Base-by-base conservation (phyloP, 116 monocot genomes). In the Iris pallida region DNA sequence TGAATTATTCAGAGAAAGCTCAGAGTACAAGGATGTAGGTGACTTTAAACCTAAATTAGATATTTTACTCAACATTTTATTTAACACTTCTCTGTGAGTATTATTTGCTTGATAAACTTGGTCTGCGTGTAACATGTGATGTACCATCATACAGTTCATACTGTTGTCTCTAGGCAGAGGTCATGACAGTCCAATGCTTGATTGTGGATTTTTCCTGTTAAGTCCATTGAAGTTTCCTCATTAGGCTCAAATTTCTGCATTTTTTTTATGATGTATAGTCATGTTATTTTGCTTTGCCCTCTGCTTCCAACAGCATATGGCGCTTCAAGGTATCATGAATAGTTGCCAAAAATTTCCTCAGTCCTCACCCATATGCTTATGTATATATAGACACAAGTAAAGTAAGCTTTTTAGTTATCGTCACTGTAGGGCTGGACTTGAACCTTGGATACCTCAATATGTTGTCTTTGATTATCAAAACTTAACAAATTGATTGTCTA, bases 1-100 rank as follows among this genome's bases (percentile, higher is more conserved):
- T 42, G 74, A 85, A 68, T 60, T 81, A 16, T 95, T 95, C 65
- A 83, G 56, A 73, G 68, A 75, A 42, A 88, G 88, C 71, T 66
- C 74, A 16, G 81, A 86, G 40, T 95, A 76, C 76, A 85, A 86
- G 57, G 73, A 90, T 73, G 95, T 90, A 85, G 83, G 83, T 42
- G 16, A 8, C 13, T 42, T 42, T 53, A 65, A 45, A 3, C n/a
- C 17, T 16, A 13, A 42, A 41, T 53, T 42, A 7, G 7, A 54
- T 13, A 2, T 20, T 42, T 7, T 66, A 14, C 43, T 42, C 6
- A 0, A 8, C 18, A 53, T 42, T 54, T 48, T 42, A 48, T 58
- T 20, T 58, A 19, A 20, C 18, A 58, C 20, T 63, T 45, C 40
- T 46, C 47, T 47, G 8, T 47, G 16, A 63, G 45, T 9, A 9